A percentile compares a stretch with the other conserved stretches of the same genome.
phyloP scores from a whole-genome alignment of 257 asterid species.

The Osmanthus fragrans region DNA sequence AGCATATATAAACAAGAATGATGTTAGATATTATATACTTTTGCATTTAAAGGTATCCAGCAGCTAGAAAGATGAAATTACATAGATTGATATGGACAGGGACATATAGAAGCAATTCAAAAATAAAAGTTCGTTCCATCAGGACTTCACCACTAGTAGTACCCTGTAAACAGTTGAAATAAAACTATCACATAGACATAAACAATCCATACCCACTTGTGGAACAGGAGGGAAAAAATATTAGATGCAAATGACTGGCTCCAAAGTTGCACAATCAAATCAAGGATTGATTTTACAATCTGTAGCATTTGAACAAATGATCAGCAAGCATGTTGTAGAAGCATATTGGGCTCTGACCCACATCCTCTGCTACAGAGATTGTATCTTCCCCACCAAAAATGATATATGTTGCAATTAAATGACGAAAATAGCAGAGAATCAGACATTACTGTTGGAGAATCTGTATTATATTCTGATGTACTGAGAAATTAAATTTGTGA shows the following conservation, averaged over 20 bases:
- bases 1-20: neutral
- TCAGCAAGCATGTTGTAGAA: slow-evolving; percentile 79
- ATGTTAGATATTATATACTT: neutral
- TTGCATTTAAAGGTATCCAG: neutral
- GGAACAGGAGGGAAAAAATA: slow-evolving; percentile 75
- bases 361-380: slow-evolving; percentile 44
- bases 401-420: slow-evolving; percentile 50
- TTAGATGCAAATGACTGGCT: slow-evolving; percentile 92
- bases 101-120: neutral
- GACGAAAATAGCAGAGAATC: slow-evolving; percentile 19
- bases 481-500: no score
- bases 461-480: neutral
- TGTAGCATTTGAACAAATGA: slow-evolving; percentile 62
- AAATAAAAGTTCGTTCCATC: neutral
- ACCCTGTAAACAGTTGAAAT: neutral
- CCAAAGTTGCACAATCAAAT: slow-evolving; percentile 76
- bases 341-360: slow-evolving; percentile 62
- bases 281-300: slow-evolving; percentile 63
- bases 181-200: slow-evolving; percentile 9
- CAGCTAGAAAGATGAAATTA: neutral
- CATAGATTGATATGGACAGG: neutral
- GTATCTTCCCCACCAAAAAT: slow-evolving; percentile 66
- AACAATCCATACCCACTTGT: slow-evolving; percentile 79
- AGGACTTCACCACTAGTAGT: slow-evolving; percentile 7
- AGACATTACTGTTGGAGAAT: neutral